phyloP scores from a whole-genome alignment of 139 green algal genomes.

The Chlorella ohadii region DNA sequence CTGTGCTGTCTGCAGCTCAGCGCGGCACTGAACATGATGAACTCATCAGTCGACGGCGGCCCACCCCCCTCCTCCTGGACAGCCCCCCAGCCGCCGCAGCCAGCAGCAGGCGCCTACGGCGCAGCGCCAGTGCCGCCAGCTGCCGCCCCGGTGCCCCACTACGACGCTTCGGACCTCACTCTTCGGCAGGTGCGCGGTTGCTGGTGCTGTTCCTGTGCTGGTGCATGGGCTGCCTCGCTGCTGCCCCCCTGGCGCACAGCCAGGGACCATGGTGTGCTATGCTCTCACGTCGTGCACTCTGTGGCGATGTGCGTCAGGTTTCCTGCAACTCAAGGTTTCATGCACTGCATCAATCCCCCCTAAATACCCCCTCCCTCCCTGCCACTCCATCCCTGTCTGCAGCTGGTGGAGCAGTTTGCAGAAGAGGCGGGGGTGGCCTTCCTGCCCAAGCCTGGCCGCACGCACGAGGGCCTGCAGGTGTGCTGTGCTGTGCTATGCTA shows the following conservation, averaged over 20 bases:
- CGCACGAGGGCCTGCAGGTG: conserved; percentile 87
- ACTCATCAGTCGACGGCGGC: conserved; percentile 71
- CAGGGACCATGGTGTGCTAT: background rate
- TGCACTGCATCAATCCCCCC: too few relatives aligned
- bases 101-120: background rate
- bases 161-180: conserved; percentile 53
- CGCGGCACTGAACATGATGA: conserved; percentile 91
- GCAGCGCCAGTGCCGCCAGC: background rate
- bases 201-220: background rate
- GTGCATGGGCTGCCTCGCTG: background rate
- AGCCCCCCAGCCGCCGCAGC: conserved; percentile 9
- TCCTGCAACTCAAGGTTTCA: too few relatives aligned
- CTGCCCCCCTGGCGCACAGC: background rate
- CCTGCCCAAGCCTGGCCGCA: conserved; percentile 86
- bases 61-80: conserved; percentile 31
- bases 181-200: conserved; percentile 54
- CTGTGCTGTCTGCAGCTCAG: conserved; percentile 54
- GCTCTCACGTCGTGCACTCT: too few relatives aligned
- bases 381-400: background rate
- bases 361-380: too few relatives aligned
- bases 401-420: conserved; percentile 86
- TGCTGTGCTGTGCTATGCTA: background rate
- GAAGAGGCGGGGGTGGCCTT: conserved; percentile 88
- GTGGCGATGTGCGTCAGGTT: too few relatives aligned
- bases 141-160: background rate